phyloP scores from a whole-genome alignment of 169 alveolate genomes.

The Blepharisma undulans region DNA sequence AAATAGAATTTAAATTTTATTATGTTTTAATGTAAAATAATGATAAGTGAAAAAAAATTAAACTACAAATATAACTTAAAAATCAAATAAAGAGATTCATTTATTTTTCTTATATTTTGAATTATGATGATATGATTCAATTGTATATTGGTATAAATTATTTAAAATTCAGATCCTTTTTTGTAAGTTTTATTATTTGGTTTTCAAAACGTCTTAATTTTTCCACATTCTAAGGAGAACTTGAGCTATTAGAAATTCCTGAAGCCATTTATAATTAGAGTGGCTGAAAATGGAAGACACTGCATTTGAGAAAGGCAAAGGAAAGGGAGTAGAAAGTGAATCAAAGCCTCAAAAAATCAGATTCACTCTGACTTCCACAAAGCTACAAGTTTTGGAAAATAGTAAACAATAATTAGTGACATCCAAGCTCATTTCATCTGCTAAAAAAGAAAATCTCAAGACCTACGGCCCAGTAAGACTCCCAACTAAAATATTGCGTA shows the following conservation, averaged over 20 bases:
- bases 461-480: constrained; percentile 96
- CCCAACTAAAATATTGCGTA: constrained; percentile 95
- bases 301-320: constrained; percentile 52
- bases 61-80: not conserved
- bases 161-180: too few relatives aligned
- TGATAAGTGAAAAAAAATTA: not conserved
- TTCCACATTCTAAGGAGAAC: not conserved
- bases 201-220: not conserved
- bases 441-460: constrained; percentile 91
- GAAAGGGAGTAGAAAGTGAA: constrained; percentile 59
- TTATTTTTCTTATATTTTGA: too few relatives aligned
- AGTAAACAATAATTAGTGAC: constrained; percentile 20
- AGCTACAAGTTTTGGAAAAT: constrained; percentile 49
- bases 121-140: too few relatives aligned
- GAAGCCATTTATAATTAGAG: constrained; percentile 24
- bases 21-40: not conserved
- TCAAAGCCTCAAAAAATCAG: constrained; percentile 61
- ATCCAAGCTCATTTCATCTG: constrained; percentile 91
- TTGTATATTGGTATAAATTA: too few relatives aligned
- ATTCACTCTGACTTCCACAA: constrained; percentile 60
- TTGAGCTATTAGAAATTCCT: not conserved
- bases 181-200: too few relatives aligned
- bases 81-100: not conserved
- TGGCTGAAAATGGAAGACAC: constrained; percentile 41
- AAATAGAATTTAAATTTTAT: not conserved